Conservation (phyloP, 352 stramenopile genomes). For the Aphanomyces euteiches region DNA sequence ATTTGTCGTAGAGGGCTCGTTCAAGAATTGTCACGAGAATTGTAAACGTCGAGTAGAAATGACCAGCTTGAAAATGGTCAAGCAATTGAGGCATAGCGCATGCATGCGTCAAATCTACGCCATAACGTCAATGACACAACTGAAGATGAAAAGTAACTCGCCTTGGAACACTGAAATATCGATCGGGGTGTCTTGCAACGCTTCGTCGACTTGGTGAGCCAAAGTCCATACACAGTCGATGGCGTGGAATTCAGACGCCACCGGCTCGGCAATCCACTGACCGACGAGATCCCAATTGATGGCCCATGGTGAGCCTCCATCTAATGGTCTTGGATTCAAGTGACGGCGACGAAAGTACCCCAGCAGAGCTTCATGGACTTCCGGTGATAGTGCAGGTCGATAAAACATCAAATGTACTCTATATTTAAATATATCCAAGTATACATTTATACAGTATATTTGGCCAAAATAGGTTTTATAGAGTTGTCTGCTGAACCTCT, state of each 20-base stretch:
- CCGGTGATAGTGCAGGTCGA: slow-evolving; percentile 6
- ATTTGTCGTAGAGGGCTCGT: slow-evolving; percentile 19
- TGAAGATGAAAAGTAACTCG: not conserved
- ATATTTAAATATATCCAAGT: no score
- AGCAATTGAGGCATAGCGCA: not conserved
- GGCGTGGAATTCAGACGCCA: not conserved
- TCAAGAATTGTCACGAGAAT: slow-evolving; percentile 22
- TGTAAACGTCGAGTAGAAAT: slow-evolving; percentile 20
- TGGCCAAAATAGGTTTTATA: no score
- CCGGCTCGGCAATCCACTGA: not conserved
- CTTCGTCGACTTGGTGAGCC: not conserved
- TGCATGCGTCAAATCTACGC: slow-evolving; percentile 10
- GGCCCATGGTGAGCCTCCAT: not conserved
- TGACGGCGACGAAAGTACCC: slow-evolving; percentile 3
- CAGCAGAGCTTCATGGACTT: slow-evolving; percentile 6
- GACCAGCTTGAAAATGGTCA: not conserved
- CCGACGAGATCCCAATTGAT: not conserved
- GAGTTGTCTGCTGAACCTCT: no score
- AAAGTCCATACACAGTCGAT: slow-evolving; percentile 23
- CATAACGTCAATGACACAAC: not conserved
- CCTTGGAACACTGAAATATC: slow-evolving; percentile 3
- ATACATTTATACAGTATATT: no score
- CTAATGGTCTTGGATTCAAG: not conserved
- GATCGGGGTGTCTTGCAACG: not conserved
- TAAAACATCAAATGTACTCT: not conserved